These are phyloP conservation scores for Mollisia scopiformis DNA, from an alignment of 2,329 filamentous ascomycete genomes.

Conservation along the genomic window DNA sequence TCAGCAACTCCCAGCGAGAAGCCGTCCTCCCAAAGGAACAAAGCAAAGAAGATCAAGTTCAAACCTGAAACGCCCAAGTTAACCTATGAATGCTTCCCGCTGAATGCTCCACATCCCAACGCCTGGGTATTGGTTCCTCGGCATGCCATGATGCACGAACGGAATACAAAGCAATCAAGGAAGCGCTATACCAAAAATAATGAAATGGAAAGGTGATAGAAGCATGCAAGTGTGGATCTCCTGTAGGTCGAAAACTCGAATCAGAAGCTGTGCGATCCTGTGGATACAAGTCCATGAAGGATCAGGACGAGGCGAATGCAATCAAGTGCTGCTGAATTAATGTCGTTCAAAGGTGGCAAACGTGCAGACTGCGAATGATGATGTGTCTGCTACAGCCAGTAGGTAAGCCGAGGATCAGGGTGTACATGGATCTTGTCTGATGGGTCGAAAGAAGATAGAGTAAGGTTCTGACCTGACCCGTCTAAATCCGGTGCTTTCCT, in stretches of 20 bases:
- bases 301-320: neutral
- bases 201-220: neutral
- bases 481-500: neutral
- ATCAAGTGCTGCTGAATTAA: neutral
- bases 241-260: neutral
- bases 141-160: slow-evolving; percentile 1
- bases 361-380: too few species aligned
- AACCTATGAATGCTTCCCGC: neutral
- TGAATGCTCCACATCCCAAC: neutral
- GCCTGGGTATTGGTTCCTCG: neutral
- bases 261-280: neutral
- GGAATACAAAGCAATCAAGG: neutral
- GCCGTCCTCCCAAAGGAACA: neutral
- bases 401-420: neutral
- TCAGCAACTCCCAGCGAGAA: neutral
- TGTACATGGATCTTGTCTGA: too few species aligned
- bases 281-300: neutral
- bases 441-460: neutral
- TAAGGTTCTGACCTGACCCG: neutral
- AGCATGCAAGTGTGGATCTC: neutral
- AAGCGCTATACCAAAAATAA: neutral
- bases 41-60: neutral
- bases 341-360: too few species aligned
- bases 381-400: too few species aligned
- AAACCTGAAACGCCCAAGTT: neutral